Evolutionary conservation across 208 protist genomes (phyloP), one percentile per base, ranked within the genome.

Genomic region (Wallacemonas sp.): DNA sequence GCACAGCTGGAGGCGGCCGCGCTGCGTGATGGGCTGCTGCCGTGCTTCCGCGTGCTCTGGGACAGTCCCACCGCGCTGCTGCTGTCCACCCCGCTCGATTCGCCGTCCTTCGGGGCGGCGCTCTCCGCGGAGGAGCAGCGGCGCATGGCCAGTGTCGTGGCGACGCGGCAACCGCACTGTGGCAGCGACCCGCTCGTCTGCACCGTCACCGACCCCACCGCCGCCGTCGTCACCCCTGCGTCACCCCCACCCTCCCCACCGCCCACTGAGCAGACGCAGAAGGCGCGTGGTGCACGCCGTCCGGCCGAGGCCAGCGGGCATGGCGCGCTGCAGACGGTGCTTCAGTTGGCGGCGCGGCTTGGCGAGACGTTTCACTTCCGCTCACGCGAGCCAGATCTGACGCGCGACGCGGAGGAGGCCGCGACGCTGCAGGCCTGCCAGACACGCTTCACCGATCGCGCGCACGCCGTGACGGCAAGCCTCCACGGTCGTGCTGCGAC

Each of bases 11-110:
- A 4, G 10, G 18, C n/a, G 11, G 5, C 18, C 5, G 48, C 48
- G 25, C 7, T 55, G 25, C 5, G 20, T 31, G 48, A 55, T 20
- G 48, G 8, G 18, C 18, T 55, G 48, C 5, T 10, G 26, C 48
- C 18, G 20, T 55, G 48, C 48, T 55, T 55, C 1, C 48, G 25
- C 8, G 48, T 55, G 5, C 48, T 55, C 8, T 55, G 48, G 48
- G 25, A 31, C 25, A 26, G 11, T 10, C 23, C 18, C 14, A 22
- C 18, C 14, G n/a, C 48, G 25, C 48, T 55, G 20, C 48, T 55
- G 7, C 26, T 55, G 23, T 55, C 48, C 4, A 55, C 48, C 0
- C 48, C 48, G 11, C 25, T 55, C 10, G 48, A 55, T 8, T 14
- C 25, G 5, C 14, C 18, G 4, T 26, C 48, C 5, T 55, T 55